These are phyloP conservation scores for Cucurbitaria berberidis DNA, from an alignment of 2,329 filamentous ascomycete species.

Conservation along the genomic window DNA sequence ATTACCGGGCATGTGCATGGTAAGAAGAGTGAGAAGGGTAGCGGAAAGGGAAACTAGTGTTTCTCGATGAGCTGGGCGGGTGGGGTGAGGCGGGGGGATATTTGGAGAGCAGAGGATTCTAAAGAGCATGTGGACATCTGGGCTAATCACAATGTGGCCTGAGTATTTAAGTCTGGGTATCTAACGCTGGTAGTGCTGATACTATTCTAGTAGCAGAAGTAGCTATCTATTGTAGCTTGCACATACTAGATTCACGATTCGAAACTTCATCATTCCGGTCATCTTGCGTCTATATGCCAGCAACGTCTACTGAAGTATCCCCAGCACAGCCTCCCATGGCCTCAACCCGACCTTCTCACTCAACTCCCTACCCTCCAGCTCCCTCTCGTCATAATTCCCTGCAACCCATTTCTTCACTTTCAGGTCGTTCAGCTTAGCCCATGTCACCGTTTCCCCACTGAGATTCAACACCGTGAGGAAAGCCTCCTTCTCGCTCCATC, in stretches of 20 bases:
- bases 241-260: too few species aligned
- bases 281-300: too few species aligned
- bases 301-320: constrained; percentile 25
- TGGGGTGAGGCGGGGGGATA: neutral
- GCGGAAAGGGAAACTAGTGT: neutral
- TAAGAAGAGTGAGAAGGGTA: constrained; percentile 2
- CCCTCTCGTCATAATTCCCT: constrained; percentile 44
- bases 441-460: constrained; percentile 34
- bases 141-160: too few species aligned
- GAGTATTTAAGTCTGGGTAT: too few species aligned
- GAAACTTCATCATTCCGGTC: too few species aligned
- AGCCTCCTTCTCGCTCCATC: constrained; percentile 35
- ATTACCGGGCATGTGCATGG: constrained; percentile 36
- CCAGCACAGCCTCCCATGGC: constrained; percentile 47
- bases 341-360: constrained; percentile 31
- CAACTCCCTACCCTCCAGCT: constrained; percentile 24
- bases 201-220: too few species aligned
- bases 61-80: neutral
- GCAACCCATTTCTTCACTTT: constrained; percentile 46
- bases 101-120: neutral
- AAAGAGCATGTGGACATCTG: too few species aligned
- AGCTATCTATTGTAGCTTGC: too few species aligned
- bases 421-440: constrained; percentile 34
- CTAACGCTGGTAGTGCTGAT: too few species aligned
- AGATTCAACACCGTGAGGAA: constrained; percentile 46